A percentile compares a stretch with the other conserved stretches of the same genome.
These are phyloP conservation scores for Solanum hybrid DNA, from an alignment of 305 asterid genomes.

Conservation along the genomic window DNA sequence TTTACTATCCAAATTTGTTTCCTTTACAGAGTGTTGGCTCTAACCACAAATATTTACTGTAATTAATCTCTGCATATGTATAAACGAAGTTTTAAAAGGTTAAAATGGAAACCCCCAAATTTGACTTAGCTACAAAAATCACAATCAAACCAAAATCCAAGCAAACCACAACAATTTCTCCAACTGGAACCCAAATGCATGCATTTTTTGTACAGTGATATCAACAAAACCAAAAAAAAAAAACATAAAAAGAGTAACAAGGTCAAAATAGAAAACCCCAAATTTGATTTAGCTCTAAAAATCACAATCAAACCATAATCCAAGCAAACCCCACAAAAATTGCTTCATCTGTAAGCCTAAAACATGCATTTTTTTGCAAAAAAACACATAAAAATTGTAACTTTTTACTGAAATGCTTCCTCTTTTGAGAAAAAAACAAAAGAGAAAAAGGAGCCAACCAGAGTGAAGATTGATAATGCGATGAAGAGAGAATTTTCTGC, in stretches of 20 bases:
- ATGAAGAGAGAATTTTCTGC: neutral
- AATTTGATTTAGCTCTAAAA: neutral
- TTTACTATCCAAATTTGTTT: conserved; percentile 15
- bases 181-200: neutral
- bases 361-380: neutral
- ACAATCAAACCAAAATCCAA: neutral
- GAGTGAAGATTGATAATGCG: neutral
- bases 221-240: neutral
- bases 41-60: neutral
- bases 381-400: neutral
- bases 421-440: neutral
- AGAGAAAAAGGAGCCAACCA: neutral
- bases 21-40: neutral
- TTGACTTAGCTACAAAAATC: neutral
- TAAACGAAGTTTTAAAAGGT: neutral
- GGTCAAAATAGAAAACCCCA: neutral
- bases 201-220: neutral
- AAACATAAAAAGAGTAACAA: neutral
- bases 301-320: neutral
- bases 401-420: neutral
- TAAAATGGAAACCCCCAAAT: neutral
- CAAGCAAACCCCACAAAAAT: neutral
- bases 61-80: neutral
- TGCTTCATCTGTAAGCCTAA: neutral
- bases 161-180: neutral